Percentiles rank a stretch among this genome's conserved stretches.
phyloP scores from a whole-genome alignment of 1,284 basidiomycete genomes.

The Ustilago sp. region DNA sequence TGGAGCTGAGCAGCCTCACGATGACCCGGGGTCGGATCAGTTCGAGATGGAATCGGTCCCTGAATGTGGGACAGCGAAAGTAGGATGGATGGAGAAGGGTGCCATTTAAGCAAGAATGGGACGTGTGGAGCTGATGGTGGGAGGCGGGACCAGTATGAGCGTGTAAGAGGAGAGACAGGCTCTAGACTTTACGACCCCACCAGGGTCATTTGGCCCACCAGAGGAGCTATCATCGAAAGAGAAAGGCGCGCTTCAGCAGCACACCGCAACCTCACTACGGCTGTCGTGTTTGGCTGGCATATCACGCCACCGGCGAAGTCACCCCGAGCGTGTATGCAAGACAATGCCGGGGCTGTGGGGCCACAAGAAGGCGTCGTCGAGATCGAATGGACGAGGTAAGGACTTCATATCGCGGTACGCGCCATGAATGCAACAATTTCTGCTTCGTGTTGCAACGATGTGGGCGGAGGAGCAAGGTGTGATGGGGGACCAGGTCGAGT shows the following conservation, averaged over 20 bases:
- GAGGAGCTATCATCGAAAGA: background rate
- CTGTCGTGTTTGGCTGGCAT: slow-evolving; percentile 10
- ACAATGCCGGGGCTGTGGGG: slow-evolving; percentile 8
- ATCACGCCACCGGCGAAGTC: slow-evolving; percentile 17
- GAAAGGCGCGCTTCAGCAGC: background rate
- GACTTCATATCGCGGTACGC: slow-evolving; percentile 25
- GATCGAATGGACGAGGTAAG: slow-evolving; percentile 5
- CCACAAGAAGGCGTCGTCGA: slow-evolving; percentile 3
- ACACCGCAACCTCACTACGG: background rate
- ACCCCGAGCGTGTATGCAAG: background rate
- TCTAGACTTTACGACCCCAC: slow-evolving; percentile 11
- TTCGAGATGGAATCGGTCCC: background rate
- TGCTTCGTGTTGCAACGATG: background rate
- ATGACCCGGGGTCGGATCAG: background rate
- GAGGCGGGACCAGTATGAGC: background rate
- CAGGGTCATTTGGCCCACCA: slow-evolving; percentile 29
- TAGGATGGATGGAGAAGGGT: background rate
- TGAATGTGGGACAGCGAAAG: slow-evolving; percentile 23
- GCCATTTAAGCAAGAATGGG: slow-evolving; percentile 16
- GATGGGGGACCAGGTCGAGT: slow-evolving; percentile 5
- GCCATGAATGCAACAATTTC: background rate
- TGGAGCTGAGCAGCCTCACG: slow-evolving; percentile 1
- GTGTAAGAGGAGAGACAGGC: background rate
- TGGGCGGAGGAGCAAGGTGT: slow-evolving; percentile 14
- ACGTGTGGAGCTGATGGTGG: slow-evolving; percentile 4